Evolutionary conservation across 2,329 filamentous ascomycete species (phyloP), one percentile per base, ranked within the genome.

Genomic region (Fusarium graminum): DNA sequence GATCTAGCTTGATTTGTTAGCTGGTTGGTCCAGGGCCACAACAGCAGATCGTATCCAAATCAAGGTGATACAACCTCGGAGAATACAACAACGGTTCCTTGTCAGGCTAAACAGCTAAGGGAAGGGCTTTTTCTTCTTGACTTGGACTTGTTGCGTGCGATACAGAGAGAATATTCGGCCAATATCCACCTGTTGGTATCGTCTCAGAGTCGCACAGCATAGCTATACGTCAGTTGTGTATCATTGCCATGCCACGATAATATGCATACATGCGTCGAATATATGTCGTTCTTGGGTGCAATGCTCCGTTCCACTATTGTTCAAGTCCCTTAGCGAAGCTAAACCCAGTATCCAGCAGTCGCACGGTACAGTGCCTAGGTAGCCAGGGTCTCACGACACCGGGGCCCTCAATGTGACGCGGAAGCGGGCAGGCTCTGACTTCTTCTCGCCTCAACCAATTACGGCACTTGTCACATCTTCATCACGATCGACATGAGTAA

Each of bases 71-170:
- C 42, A 55, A 28, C 32, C 54, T 65, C 54, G 55, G 59, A 45
- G 55, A 53, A 56, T 63, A 56, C 67, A 67, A 56, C 67, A 67
- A 65, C 69, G 59, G 46, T 52, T 63, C 67, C 67, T 59, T 72
- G 67, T 44, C 53, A 61, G 46, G 39, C 63, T 57, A 70, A 65
- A 46, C 56, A 52, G 22, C 22, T 22, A 22, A 22, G 39, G 45
- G 46, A 68, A 70, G 60, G 58, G 59, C 55, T 63, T 65, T 55
- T 42, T 43, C 66, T 57, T 56, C 29, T 7, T 44, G 64, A 38
- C 44, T 32, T 47, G 51, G 55, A 28, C 46, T 52, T 26, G 17
- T 26, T 40, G 28, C 17, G 29, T 16, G 36, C 41, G 36, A 34
- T 17, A 22, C 13, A 41, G 39, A 42, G 38, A 55, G 34, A 44